A percentile compares a stretch with the other conserved stretches of the same genome.
Conservation (phyloP, 2,329 filamentous ascomycete species). For the Myotisia sp. region DNA sequence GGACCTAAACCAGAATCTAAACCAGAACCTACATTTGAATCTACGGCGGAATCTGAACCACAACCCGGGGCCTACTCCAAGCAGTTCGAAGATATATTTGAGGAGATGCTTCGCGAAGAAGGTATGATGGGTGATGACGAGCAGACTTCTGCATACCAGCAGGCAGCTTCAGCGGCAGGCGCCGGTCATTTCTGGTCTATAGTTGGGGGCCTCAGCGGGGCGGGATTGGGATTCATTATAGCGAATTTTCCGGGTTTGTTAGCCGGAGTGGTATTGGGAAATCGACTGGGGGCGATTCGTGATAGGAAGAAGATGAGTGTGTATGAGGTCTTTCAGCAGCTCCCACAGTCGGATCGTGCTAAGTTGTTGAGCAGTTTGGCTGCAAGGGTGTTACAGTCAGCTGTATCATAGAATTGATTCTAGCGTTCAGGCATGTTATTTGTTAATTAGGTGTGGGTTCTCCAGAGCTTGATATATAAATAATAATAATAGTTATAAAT, state of each 20-base stretch:
- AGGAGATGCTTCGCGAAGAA: constrained; percentile 82
- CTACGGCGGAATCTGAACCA: constrained; percentile 5
- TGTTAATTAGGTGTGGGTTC: no score
- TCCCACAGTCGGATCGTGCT: constrained; percentile 70
- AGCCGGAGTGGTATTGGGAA: constrained; percentile 83
- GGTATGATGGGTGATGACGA: constrained; percentile 57
- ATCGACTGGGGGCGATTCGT: constrained; percentile 74
- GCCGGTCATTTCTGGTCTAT: constrained; percentile 58
- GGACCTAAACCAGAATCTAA: constrained; percentile 34
- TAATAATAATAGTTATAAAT: no score
- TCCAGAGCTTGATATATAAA: no score
- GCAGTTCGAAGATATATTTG: constrained; percentile 78
- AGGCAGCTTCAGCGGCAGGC: constrained; percentile 40
- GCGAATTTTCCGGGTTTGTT: constrained; percentile 81
- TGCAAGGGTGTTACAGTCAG: constrained; percentile 55
- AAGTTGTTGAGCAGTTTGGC: constrained; percentile 72
- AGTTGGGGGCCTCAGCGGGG: constrained; percentile 72
- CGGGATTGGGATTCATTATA: constrained; percentile 84
- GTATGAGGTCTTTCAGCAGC: constrained; percentile 73
- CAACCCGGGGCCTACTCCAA: constrained; percentile 39
- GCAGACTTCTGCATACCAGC: constrained; percentile 18
- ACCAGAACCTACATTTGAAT: neutral
- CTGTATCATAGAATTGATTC: constrained; percentile 7
- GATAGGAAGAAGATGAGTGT: constrained; percentile 92
- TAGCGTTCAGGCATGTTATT: no score